Base-by-base conservation (phyloP, 2,329 filamentous ascomycete genomes). In the Macroventuria anomochaeta region DNA sequence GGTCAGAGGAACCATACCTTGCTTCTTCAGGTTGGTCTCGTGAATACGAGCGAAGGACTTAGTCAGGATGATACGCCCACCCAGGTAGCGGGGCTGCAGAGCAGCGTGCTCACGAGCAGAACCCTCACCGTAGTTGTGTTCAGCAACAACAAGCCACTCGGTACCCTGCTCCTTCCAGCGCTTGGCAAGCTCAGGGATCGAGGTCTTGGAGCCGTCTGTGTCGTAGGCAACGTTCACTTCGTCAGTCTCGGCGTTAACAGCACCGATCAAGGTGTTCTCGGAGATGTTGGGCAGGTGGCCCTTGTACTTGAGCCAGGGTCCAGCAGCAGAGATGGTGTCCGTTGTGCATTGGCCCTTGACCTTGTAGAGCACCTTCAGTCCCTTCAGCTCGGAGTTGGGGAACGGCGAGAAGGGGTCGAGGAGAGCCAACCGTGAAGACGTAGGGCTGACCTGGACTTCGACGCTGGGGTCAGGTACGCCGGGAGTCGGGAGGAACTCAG, bases 271-370 rank as follows among this genome's bases (percentile, higher is more conserved):
- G n/a, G 46, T 50, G 84, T 99, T 99, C 72, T 91, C 91, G 65
- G 88, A 90, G 76, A 99, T 99, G 81, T 99, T 99, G 75, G 95
- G 91, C 59, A 99, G 85, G 77, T 99, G 95, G 59, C 95, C 95
- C 83, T 97, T 97, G 86, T 97, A 99, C 79, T 97, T 97, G 64
- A 99, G 85, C 93, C 93, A 97, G 13, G 93, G 93, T 5, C 93
- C 93, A 1, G 93, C 93, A 28, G 93, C 93, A 31, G 93, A 97
- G 77, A 99, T 99, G 66, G 95, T 97, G 78, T 99, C 95, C 36
- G 95, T 99, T 52, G 95, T 99, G 83, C 95, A 99, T 80, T 99
- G 96, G 61, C 95, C 95, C 60, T 93, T 89, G 61, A 97, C 89
- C 80, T 97, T 97, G 82, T 96, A 93, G 13, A 99, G 88, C 15